A percentile compares a stretch with the other conserved stretches of the same genome.
These are phyloP conservation scores for Orbilia quercus DNA, from an alignment of 2,329 filamentous ascomycete species.

Conservation along the genomic window DNA sequence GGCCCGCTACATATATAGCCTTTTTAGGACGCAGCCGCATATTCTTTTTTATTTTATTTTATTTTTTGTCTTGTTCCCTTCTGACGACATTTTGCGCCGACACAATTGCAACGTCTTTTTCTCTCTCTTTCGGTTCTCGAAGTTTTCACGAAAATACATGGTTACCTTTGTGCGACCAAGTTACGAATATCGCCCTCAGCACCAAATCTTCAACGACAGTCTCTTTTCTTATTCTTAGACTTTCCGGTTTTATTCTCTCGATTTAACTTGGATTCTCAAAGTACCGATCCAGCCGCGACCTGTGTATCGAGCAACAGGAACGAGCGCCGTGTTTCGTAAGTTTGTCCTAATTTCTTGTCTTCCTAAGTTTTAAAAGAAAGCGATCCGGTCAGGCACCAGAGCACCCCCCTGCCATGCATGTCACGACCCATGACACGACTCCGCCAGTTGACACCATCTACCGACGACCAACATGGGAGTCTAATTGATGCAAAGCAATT, in stretches of 20 bases:
- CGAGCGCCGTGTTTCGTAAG: background rate
- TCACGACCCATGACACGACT: slow-evolving; percentile 31
- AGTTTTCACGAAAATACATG: slow-evolving; percentile 40
- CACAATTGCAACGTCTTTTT: background rate
- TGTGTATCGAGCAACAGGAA: too few species aligned
- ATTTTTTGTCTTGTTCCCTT: too few species aligned
- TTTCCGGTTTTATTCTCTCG: background rate
- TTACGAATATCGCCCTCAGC: slow-evolving; percentile 27
- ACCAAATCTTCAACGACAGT: slow-evolving; percentile 1
- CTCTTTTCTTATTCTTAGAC: background rate
- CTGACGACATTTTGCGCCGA: background rate
- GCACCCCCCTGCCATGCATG: slow-evolving; percentile 40
- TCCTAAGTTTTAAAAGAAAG: too few species aligned
- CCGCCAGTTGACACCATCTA: slow-evolving; percentile 2
- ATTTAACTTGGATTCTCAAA: too few species aligned
- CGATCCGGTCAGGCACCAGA: slow-evolving; percentile 3
- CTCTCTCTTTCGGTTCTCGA: background rate
- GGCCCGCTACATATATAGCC: slow-evolving; percentile 24
- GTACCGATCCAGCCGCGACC: too few species aligned
- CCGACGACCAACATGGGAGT: background rate
- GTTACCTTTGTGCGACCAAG: slow-evolving; percentile 49
- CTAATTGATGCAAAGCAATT: too few species aligned
- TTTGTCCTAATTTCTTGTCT: background rate
- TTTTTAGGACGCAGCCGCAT: slow-evolving; percentile 20
- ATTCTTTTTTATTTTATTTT: slow-evolving; percentile 4